Evolutionary conservation across 371 early-diverging fungal genomes (phyloP).

Genomic region (Chytridiales sp.): DNA sequence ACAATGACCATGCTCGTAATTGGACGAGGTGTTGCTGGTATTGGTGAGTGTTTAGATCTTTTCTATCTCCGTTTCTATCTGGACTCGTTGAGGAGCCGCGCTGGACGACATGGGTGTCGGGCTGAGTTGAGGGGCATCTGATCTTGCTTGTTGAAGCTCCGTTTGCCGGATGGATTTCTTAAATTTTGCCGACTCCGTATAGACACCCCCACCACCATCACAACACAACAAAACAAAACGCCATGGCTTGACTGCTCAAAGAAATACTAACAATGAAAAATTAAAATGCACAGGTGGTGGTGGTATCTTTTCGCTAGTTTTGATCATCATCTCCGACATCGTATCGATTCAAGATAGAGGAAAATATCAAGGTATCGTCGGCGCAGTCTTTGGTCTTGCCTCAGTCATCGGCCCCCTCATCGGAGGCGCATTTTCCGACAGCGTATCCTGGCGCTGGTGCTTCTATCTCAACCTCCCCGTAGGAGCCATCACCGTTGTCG

Average conservation of each 20-base stretch:
- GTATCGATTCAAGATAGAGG: constrained; percentile 56
- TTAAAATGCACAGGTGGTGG: constrained; percentile 66
- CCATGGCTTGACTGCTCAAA: too few species aligned
- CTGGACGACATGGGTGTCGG: too few species aligned
- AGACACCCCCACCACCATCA: too few species aligned
- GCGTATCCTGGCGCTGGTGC: constrained; percentile 36
- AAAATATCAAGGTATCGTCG: constrained; percentile 38
- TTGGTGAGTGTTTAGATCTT: too few species aligned
- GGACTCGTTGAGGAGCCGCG: too few species aligned
- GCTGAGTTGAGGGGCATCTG: too few species aligned
- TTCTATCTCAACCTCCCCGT: constrained; percentile 54
- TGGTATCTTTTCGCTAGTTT: constrained; percentile 65
- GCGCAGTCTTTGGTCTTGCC: constrained; percentile 36
- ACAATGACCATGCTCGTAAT: constrained; percentile 11
- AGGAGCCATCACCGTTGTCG: constrained; percentile 49
- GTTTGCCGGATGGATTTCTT: too few species aligned
- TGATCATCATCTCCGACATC: constrained; percentile 78
- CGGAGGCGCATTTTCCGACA: constrained; percentile 39
- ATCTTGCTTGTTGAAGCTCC: too few species aligned
- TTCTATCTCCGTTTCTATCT: too few species aligned
- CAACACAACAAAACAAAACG: too few species aligned
- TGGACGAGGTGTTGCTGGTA: constrained; percentile 14
- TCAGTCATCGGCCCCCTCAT: constrained; percentile 42
- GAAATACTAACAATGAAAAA: not conserved
- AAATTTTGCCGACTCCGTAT: too few species aligned